Conservation (phyloP, 1,139 yeast genomes). For the Tardiomyces digboiensis region DNA sequence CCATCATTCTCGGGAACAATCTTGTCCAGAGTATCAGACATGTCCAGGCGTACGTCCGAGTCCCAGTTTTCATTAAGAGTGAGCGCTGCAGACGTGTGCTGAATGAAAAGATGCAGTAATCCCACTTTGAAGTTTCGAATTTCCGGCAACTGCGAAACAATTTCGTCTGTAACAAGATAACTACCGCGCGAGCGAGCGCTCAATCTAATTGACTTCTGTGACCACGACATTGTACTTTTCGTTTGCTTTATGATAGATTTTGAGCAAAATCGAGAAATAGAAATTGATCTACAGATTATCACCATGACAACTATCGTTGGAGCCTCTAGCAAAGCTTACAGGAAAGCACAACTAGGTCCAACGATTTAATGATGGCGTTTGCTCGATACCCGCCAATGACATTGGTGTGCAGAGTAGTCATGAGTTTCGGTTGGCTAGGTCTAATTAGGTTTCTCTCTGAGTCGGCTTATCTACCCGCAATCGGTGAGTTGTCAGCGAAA, state of each 20-base stretch:
- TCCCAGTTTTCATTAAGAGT: constrained; percentile 76
- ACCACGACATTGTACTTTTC: constrained; percentile 19
- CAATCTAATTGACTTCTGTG: constrained; percentile 43
- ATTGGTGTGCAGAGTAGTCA: no score
- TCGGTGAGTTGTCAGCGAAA: no score
- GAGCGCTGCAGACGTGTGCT: constrained; percentile 72
- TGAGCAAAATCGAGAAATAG: no score
- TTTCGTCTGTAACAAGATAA: constrained; percentile 62
- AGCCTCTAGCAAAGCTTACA: no score
- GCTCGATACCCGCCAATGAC: no score
- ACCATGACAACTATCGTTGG: neutral
- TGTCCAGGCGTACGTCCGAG: constrained; percentile 63
- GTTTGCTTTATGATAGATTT: no score
- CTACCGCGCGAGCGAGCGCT: constrained; percentile 56
- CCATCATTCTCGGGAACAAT: constrained; percentile 61
- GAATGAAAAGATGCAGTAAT: constrained; percentile 53
- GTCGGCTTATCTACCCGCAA: no score
- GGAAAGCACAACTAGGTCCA: no score
- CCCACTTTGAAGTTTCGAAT: constrained; percentile 54
- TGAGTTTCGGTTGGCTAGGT: no score
- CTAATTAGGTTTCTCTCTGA: no score
- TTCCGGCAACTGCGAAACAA: constrained; percentile 46
- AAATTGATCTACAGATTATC: neutral
- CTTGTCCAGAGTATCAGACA: constrained; percentile 52
- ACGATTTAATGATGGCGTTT: no score